A percentile compares a stretch with the other conserved stretches of the same genome.
phyloP scores from a whole-genome alignment of 2,329 filamentous ascomycete genomes.

The Xenoacremonium recifei region DNA sequence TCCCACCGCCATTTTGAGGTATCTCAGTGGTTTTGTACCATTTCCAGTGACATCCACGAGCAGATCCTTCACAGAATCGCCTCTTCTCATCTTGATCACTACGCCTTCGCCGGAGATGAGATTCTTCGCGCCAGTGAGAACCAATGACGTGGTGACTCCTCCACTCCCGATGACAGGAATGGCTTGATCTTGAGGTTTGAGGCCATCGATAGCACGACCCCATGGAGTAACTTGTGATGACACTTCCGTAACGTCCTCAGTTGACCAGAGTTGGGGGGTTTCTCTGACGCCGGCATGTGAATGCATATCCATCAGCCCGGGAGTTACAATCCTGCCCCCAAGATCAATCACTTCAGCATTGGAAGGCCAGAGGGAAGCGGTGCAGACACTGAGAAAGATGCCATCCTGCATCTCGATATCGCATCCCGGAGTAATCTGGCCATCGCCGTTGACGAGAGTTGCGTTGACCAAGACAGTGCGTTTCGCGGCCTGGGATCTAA shows the following conservation, averaged over 20 bases:
- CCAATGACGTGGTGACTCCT: conserved; percentile 44
- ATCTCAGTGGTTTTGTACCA: conserved; percentile 29
- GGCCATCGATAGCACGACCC: conserved; percentile 3
- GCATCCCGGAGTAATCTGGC: no score
- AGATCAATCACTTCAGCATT: background rate
- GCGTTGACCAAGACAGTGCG: no score
- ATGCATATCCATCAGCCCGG: conserved; percentile 6
- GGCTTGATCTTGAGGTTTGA: conserved; percentile 4
- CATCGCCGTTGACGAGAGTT: no score
- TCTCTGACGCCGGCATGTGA: conserved; percentile 2
- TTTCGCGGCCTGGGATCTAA: no score
- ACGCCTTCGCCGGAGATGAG: conserved; percentile 45
- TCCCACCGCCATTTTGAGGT: conserved; percentile 47
- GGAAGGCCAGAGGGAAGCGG: no score
- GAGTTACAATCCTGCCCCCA: conserved; percentile 1
- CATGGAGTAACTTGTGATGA: conserved; percentile 1
- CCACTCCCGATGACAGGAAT: conserved; percentile 21
- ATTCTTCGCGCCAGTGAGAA: conserved; percentile 43
- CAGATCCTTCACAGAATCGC: conserved; percentile 40
- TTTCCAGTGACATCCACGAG: conserved; percentile 39
- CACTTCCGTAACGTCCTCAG: conserved; percentile 1
- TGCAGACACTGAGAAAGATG: no score
- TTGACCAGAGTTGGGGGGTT: background rate
- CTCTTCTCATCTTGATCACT: conserved; percentile 40
- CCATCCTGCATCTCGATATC: no score